A percentile compares a stretch with the other conserved stretches of the same genome.
Conservation (phyloP, 768 basidiomycete genomes). For the Cantharellus anzutake region DNA sequence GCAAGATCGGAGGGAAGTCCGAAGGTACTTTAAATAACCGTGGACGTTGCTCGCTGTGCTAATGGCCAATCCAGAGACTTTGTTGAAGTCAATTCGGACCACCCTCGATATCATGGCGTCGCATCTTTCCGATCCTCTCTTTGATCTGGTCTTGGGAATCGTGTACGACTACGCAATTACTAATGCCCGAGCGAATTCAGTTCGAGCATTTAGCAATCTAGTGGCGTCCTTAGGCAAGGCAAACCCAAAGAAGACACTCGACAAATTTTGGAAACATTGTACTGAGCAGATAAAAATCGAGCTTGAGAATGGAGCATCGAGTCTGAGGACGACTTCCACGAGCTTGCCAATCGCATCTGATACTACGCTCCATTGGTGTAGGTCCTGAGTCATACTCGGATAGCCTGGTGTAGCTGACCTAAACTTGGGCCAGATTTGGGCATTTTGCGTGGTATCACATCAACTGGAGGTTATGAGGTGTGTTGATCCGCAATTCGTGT, state of each 20-base stretch:
- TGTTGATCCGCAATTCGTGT: conserved; percentile 14
- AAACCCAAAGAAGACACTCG: conserved; percentile 53
- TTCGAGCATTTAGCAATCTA: conserved; percentile 75
- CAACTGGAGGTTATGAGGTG: conserved; percentile 47
- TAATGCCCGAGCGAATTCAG: conserved; percentile 80
- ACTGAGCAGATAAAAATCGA: conserved; percentile 62
- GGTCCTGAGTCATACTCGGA: conserved; percentile 13
- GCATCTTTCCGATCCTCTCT: conserved; percentile 57
- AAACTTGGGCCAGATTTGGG: conserved; percentile 36
- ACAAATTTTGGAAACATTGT: conserved; percentile 66
- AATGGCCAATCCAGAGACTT: conserved; percentile 26
- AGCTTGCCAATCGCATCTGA: conserved; percentile 61
- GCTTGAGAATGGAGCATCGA: conserved; percentile 77
- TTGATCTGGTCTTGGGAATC: conserved; percentile 69
- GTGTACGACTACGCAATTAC: conserved; percentile 77
- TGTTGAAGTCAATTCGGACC: conserved; percentile 60
- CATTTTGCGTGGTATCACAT: conserved; percentile 66
- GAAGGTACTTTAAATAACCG: conserved; percentile 4
- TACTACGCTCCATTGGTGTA: conserved; percentile 87
- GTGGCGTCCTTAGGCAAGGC: conserved; percentile 69
- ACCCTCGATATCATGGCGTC: conserved; percentile 67
- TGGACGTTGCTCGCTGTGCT: neutral
- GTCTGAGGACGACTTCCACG: conserved; percentile 58
- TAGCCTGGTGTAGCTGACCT: neutral
- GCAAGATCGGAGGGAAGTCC: conserved; percentile 61